Conservation (phyloP, 768 basidiomycete species). For the Russula vinacea region DNA sequence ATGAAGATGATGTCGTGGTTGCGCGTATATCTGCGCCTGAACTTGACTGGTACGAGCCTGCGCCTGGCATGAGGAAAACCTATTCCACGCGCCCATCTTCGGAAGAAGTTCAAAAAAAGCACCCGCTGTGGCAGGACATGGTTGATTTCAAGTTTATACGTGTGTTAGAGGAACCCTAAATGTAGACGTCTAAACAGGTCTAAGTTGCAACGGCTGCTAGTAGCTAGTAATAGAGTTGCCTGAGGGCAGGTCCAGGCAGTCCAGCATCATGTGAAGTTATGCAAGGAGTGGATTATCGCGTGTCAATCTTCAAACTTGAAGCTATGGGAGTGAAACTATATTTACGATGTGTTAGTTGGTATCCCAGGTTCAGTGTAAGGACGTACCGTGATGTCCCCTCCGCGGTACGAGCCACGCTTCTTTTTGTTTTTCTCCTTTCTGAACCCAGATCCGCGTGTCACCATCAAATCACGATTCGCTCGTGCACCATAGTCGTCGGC, state of each 20-base stretch:
- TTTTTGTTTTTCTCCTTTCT: constrained; percentile 99
- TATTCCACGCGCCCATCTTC: constrained; percentile 3
- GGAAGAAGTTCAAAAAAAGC: background rate
- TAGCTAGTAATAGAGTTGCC: background rate
- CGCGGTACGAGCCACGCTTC: constrained; percentile 90
- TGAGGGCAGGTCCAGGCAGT: no score
- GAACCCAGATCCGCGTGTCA: constrained; percentile 92
- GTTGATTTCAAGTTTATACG: constrained; percentile 29
- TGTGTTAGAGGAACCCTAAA: constrained; percentile 28
- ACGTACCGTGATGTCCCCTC: constrained; percentile 88
- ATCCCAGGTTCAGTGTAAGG: background rate
- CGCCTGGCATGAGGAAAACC: constrained; percentile 8
- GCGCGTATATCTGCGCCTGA: constrained; percentile 23
- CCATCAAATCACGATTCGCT: constrained; percentile 83
- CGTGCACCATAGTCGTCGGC: constrained; percentile 82
- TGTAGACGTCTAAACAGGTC: background rate
- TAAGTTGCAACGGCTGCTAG: background rate
- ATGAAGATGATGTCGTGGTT: constrained; percentile 19
- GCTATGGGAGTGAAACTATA: constrained; percentile 76
- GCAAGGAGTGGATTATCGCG: background rate
- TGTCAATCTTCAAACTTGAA: constrained; percentile 70
- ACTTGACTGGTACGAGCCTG: constrained; percentile 24
- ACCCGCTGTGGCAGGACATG: constrained; percentile 13
- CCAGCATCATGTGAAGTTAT: background rate
- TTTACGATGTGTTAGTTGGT: background rate